phyloP scores from a whole-genome alignment of 192 early-diverging fungal genomes.

The Backusella mclennaniae region DNA sequence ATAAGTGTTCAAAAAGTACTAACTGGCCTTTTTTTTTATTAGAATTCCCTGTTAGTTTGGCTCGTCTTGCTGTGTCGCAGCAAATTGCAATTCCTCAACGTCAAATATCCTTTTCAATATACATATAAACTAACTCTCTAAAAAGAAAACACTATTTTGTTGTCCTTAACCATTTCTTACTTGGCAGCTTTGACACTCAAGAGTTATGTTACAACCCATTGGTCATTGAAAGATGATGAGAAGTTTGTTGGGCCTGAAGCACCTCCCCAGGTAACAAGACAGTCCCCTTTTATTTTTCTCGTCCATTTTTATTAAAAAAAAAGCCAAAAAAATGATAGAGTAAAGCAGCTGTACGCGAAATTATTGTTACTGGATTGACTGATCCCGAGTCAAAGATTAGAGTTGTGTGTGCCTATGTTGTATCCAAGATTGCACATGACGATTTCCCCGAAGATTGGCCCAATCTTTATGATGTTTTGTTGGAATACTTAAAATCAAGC shows the following conservation, averaged over 20 bases:
- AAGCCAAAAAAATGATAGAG: constrained; percentile 36
- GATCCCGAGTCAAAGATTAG: constrained; percentile 62
- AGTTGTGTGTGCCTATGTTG: constrained; percentile 70
- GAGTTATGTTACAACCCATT: constrained; percentile 73
- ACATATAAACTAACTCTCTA: neutral
- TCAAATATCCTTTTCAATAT: constrained; percentile 58
- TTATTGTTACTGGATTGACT: constrained; percentile 57
- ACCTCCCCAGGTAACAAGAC: constrained; percentile 48
- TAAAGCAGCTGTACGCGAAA: constrained; percentile 55
- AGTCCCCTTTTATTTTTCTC: too few species aligned
- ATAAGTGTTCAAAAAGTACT: neutral
- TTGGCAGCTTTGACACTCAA: constrained; percentile 72
- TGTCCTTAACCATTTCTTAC: constrained; percentile 35
- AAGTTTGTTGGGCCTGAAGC: constrained; percentile 58
- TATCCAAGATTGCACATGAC: constrained; percentile 86
- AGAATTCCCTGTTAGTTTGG: constrained; percentile 71
- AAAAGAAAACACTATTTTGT: neutral
- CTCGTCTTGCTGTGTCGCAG: constrained; percentile 60
- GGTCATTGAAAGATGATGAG: constrained; percentile 58
- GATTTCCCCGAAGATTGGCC: constrained; percentile 97
- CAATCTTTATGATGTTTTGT: constrained; percentile 76
- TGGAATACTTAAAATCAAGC: constrained; percentile 62
- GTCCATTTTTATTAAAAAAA: neutral
- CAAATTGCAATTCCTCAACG: constrained; percentile 62
- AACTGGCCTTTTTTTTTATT: neutral